Percentiles rank a stretch among this genome's conserved stretches.
These are phyloP conservation scores for Glycyrrhiza uralensis DNA, from an alignment of 306 rosid species.

Conservation along the genomic window DNA sequence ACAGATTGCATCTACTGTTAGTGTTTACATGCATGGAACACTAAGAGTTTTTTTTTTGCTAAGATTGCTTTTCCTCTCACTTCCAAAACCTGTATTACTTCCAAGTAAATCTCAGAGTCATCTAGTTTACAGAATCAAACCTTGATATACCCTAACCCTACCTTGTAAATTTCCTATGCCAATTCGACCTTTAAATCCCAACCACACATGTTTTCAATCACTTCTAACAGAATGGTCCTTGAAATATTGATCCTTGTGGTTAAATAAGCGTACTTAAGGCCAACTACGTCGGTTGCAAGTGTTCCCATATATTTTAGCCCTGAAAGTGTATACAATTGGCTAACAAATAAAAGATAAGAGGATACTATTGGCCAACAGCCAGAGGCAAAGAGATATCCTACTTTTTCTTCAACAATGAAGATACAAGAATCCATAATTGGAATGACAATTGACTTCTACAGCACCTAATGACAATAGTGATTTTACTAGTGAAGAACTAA, in stretches of 20 bases:
- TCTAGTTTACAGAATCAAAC: neutral
- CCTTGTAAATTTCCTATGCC: neutral
- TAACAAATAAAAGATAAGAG: neutral
- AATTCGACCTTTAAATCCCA: neutral
- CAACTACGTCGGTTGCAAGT: neutral
- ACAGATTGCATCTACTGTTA: neutral
- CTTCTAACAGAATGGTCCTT: neutral
- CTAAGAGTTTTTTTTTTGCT: neutral
- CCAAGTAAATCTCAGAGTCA: neutral
- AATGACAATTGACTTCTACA: neutral
- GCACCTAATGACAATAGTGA: neutral
- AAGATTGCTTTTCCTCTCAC: neutral
- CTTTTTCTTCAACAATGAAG: neutral
- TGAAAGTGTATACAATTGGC: neutral
- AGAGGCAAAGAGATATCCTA: neutral
- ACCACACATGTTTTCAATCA: neutral
- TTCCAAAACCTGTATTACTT: neutral
- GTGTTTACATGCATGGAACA: neutral
- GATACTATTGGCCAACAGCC: neutral
- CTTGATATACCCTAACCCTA: neutral
- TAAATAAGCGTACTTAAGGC: neutral
- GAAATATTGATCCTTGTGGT: neutral
- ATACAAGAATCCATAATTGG: neutral
- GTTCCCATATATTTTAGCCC: neutral
- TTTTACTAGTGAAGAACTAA: neutral